Conservation (phyloP, 257 asterid genomes). For the Nicotiana tabacum region DNA sequence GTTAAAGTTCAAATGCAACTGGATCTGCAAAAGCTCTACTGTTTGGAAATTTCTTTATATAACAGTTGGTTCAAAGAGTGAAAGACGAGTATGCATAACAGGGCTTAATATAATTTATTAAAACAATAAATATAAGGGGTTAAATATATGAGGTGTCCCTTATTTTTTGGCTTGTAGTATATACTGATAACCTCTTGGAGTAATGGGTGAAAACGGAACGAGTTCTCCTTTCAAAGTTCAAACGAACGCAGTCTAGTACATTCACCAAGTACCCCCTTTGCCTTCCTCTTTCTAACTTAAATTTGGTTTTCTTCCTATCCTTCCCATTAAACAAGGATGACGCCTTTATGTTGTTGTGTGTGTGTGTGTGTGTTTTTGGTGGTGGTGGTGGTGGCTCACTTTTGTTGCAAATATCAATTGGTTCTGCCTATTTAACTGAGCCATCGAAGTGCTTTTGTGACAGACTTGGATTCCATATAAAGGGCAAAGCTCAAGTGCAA, state of each 20-base stretch:
- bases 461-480: conserved; percentile 99
- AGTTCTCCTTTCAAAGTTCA: neutral
- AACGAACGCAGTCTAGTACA: neutral
- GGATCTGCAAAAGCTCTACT: neutral
- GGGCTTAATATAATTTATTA: neutral
- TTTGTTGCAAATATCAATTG: neutral
- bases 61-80: neutral
- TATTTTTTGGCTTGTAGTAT: neutral
- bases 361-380: neutral
- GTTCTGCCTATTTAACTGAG: conserved; percentile 1
- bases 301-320: neutral
- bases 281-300: conserved; percentile 1
- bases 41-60: neutral
- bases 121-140: neutral
- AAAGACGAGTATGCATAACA: neutral
- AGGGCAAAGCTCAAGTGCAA: conserved; percentile 77
- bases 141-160: neutral
- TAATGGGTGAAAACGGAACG: neutral
- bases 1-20: neutral
- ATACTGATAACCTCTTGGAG: neutral
- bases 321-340: neutral
- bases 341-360: neutral
- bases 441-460: conserved; percentile 11
- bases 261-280: neutral
- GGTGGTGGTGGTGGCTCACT: neutral